These are phyloP conservation scores for Fusarium pseudocircinatum DNA, from an alignment of 2,329 filamentous ascomycete species.

Conservation along the genomic window DNA sequence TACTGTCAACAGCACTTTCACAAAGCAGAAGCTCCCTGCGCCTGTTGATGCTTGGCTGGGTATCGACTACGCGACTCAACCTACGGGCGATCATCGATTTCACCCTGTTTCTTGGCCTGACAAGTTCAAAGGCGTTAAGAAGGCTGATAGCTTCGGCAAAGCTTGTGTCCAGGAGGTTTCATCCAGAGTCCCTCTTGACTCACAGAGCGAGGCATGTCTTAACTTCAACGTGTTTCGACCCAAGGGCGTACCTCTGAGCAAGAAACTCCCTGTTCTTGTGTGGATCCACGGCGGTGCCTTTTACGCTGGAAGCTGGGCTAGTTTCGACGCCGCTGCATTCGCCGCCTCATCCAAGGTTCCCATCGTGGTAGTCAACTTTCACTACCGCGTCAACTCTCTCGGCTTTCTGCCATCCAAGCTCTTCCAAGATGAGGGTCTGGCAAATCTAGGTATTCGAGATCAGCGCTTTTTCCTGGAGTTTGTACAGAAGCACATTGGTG, in stretches of 20 bases:
- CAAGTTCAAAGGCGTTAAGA: slow-evolving; percentile 52
- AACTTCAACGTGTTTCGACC: slow-evolving; percentile 55
- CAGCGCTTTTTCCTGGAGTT: slow-evolving; percentile 63
- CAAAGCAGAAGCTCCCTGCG: slow-evolving; percentile 6
- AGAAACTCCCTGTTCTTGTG: slow-evolving; percentile 51
- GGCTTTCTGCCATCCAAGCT: slow-evolving; percentile 57
- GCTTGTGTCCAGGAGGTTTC: slow-evolving; percentile 52
- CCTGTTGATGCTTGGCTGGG: slow-evolving; percentile 59
- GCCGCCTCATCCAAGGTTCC: slow-evolving; percentile 49
- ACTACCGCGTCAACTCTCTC: slow-evolving; percentile 53
- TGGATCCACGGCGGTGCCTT: slow-evolving; percentile 55
- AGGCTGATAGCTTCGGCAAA: slow-evolving; percentile 53
- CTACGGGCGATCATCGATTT: slow-evolving; percentile 54
- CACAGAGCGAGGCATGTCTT: slow-evolving; percentile 50
- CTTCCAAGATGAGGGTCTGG: slow-evolving; percentile 47
- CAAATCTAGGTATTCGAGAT: slow-evolving; percentile 65
- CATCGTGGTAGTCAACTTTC: slow-evolving; percentile 55
- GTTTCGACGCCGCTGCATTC: slow-evolving; percentile 50
- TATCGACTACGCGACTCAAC: slow-evolving; percentile 56
- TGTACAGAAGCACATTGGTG: slow-evolving; percentile 61
- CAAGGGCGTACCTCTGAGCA: slow-evolving; percentile 44
- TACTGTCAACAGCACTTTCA: slow-evolving; percentile 28
- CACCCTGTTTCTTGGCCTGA: slow-evolving; percentile 51
- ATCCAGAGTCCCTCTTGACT: slow-evolving; percentile 15
- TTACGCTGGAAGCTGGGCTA: slow-evolving; percentile 45